These are phyloP conservation scores for Ormosia emarginata DNA, from an alignment of 306 rosid genomes.

Conservation along the genomic window DNA sequence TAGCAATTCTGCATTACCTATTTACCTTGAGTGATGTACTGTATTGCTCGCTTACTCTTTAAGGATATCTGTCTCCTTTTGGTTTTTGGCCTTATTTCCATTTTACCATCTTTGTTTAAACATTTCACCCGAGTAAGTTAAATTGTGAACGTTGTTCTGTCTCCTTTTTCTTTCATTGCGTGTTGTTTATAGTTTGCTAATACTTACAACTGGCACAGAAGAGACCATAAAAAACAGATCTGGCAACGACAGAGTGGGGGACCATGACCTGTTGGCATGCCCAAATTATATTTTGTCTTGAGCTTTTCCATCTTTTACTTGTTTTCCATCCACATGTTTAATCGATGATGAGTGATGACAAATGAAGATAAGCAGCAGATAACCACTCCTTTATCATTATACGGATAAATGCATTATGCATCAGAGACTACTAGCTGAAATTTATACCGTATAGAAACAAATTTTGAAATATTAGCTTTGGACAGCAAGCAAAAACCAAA, in stretches of 20 bases:
- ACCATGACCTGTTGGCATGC: conserved; percentile 37
- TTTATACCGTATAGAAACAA: not conserved
- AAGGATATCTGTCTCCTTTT: not conserved
- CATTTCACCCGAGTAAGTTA: conserved; percentile 31
- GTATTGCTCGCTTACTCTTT: conserved; percentile 12
- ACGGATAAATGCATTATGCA: conserved; percentile 1
- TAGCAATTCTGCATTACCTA: not conserved
- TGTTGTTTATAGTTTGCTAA: conserved; percentile 17
- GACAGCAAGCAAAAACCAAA: not conserved
- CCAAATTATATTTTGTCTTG: conserved; percentile 16
- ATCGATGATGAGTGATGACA: conserved; percentile 3
- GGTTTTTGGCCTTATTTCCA: conserved; percentile 10
- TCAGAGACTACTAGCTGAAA: not conserved
- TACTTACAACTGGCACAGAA: conserved; percentile 18
- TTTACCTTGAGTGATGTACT: conserved; percentile 6
- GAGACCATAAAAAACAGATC: conserved; percentile 20
- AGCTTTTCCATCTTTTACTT: conserved; percentile 13
- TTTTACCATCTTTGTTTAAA: conserved; percentile 23
- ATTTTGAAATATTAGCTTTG: conserved; percentile 3
- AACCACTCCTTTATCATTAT: conserved; percentile 11
- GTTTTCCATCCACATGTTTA: conserved; percentile 38
- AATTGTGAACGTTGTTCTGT: not conserved
- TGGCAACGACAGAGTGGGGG: conserved; percentile 31
- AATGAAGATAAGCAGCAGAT: conserved; percentile 15
- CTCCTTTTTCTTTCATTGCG: conserved; percentile 27